These are phyloP conservation scores for Suillus weaverae DNA, from an alignment of 768 basidiomycete genomes.

Conservation along the genomic window DNA sequence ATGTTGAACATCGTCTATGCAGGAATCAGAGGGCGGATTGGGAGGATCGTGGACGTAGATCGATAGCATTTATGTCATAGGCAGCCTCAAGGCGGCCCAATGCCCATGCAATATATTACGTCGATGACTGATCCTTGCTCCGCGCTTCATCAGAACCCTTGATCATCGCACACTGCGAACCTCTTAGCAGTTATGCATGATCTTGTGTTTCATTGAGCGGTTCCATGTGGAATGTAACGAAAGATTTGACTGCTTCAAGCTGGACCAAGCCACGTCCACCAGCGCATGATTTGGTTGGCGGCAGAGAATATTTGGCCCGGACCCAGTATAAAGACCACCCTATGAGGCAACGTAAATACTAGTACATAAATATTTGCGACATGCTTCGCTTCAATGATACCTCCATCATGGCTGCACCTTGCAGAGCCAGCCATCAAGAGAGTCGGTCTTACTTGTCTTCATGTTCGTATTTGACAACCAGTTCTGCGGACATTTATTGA, in stretches of 20 bases:
- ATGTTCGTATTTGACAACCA: conserved; percentile 19
- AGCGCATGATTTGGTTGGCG: neutral
- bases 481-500: conserved; percentile 6
- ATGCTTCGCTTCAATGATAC: conserved; percentile 14
- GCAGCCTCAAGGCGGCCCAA: neutral
- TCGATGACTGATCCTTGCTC: neutral
- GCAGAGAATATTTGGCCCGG: too few species aligned
- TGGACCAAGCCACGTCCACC: neutral
- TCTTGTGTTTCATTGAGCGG: neutral
- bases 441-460: conserved; percentile 26
- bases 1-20: conserved; percentile 17
- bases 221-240: neutral
- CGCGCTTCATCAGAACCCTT: neutral
- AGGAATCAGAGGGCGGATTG: neutral
- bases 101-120: neutral
- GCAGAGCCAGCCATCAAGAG: conserved; percentile 17
- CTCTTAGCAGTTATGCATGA: neutral
- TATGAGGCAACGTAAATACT: neutral
- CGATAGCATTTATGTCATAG: neutral
- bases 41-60: neutral
- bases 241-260: neutral
- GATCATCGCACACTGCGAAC: neutral
- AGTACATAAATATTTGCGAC: neutral
- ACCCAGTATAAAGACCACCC: too few species aligned
- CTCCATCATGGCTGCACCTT: conserved; percentile 15